Evolutionary conservation across 176 grass and related monocot species (phyloP), one percentile per base, ranked within the genome.

Genomic region (Phoenix dactylifera): DNA sequence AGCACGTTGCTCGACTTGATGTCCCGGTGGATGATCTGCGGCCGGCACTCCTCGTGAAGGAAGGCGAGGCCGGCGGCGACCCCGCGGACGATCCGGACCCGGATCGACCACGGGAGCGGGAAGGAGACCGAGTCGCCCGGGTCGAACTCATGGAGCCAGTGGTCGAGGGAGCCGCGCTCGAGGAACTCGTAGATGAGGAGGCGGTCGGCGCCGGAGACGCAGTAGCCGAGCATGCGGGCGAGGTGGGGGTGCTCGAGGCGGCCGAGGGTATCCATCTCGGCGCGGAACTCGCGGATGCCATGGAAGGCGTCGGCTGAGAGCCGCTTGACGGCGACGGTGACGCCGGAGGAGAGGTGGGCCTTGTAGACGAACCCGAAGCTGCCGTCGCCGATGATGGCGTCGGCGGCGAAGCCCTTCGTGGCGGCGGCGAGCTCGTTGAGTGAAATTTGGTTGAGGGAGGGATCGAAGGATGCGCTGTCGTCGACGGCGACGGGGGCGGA

Each of bases 311-410:
- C 86, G 1, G 68, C 28, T 1, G 80, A 82, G 7, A 92, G 65
- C 0, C 88, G 72, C 72, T 96, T 96, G 1, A 96, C 86, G 4
- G 86, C 91, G 5, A 89, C 83, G 5, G 57, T 74, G 15, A 20
- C 35, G 49, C 80, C 80, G 29, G 48, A 69, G 0, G 80, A 64
- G 1, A 96, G 74, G 32, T 69, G 74, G 18, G 91, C 91, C 64
- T 85, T 82, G 74, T 96, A 96, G 24, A 96, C 91, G 74, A 96
- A 90, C 54, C 91, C 83, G 68, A 90, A 96, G 76, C 86, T 80
- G 7, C 86, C 91, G 76, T 96, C 91, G 0, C 91, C 91, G 68
- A 96, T 84, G 66, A 87, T 95, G 26, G 82, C 79, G 32, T 90
- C 86, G 4, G 83, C 56, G 16, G 77, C 70, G 91, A 96, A 96